phyloP scores from a whole-genome alignment of 768 basidiomycete species.

The Boletus pseudopeckii region DNA sequence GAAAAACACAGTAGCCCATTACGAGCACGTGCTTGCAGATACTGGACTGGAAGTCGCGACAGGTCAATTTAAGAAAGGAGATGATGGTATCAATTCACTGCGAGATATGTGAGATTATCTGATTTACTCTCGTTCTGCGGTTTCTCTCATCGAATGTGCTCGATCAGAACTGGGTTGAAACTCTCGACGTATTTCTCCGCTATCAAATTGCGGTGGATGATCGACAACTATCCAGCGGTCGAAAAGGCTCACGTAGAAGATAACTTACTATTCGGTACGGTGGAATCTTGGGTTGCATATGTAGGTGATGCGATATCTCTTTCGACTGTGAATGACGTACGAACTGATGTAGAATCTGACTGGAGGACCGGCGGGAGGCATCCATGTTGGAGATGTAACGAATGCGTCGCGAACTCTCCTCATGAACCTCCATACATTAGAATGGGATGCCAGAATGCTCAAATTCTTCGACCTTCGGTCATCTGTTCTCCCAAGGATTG shows the following conservation, averaged over 20 bases:
- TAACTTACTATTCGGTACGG: slow-evolving; percentile 86
- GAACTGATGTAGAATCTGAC: slow-evolving; percentile 62
- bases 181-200: slow-evolving; percentile 98
- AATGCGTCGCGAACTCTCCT: slow-evolving; percentile 97
- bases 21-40: slow-evolving; percentile 65
- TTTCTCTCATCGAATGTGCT: background rate
- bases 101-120: slow-evolving; percentile 57
- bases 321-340: background rate
- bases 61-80: slow-evolving; percentile 67
- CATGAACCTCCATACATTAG: slow-evolving; percentile 73
- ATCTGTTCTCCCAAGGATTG: slow-evolving; percentile 81
- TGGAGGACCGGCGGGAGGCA: slow-evolving; percentile 63
- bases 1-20: slow-evolving; percentile 78
- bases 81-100: slow-evolving; percentile 62
- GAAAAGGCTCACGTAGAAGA: slow-evolving; percentile 74
- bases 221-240: slow-evolving; percentile 79
- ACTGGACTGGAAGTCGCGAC: slow-evolving; percentile 69
- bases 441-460: slow-evolving; percentile 82
- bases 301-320: slow-evolving; percentile 39
- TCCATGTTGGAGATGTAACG: slow-evolving; percentile 89
- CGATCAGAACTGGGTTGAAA: slow-evolving; percentile 79
- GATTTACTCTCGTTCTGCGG: background rate
- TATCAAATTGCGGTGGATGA: slow-evolving; percentile 96
- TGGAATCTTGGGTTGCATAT: slow-evolving; percentile 96
- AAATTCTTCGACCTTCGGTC: slow-evolving; percentile 80